Evolutionary conservation across 352 stramenopile species (phyloP).

Genomic region (Phytophthora pinifolia): DNA sequence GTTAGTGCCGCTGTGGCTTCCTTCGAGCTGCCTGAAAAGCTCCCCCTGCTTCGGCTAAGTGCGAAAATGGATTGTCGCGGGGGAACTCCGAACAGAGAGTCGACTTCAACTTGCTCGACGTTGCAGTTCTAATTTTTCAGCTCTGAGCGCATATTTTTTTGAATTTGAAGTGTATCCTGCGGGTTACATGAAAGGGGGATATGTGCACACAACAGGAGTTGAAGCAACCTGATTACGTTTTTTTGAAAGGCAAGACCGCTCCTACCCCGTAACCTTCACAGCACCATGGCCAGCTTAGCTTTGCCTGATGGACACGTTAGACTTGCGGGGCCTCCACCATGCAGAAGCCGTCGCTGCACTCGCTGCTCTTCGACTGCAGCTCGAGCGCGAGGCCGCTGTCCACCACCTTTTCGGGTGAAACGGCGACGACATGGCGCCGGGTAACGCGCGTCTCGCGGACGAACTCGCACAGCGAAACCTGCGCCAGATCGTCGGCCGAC

Average conservation of each 20-base stretch:
- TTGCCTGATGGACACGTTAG: conserved; percentile 24
- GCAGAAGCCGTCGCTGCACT: conserved; percentile 80
- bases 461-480: conserved; percentile 75
- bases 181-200: too few species aligned
- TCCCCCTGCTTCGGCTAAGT: conserved; percentile 32
- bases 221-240: conserved; percentile 27
- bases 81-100: conserved; percentile 4
- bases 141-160: too few species aligned
- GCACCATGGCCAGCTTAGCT: neutral
- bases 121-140: too few species aligned
- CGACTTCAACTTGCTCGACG: conserved; percentile 6
- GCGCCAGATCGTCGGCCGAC: conserved; percentile 43
- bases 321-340: conserved; percentile 71
- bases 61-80: conserved; percentile 23
- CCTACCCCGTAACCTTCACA: conserved; percentile 4
- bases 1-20: too few species aligned
- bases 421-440: conserved; percentile 21
- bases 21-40: too few species aligned
- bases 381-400: conserved; percentile 35
- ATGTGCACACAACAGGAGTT: conserved; percentile 13
- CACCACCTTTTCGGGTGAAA: conserved; percentile 33
- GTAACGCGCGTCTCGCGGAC: conserved; percentile 69
- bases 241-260: conserved; percentile 7
- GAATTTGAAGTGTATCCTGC: too few species aligned
- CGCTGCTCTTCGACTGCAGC: conserved; percentile 66